Evolutionary conservation across 352 stramenopile species (phyloP), one percentile per base, ranked within the genome.

Genomic region (Phytophthora lateralis): DNA sequence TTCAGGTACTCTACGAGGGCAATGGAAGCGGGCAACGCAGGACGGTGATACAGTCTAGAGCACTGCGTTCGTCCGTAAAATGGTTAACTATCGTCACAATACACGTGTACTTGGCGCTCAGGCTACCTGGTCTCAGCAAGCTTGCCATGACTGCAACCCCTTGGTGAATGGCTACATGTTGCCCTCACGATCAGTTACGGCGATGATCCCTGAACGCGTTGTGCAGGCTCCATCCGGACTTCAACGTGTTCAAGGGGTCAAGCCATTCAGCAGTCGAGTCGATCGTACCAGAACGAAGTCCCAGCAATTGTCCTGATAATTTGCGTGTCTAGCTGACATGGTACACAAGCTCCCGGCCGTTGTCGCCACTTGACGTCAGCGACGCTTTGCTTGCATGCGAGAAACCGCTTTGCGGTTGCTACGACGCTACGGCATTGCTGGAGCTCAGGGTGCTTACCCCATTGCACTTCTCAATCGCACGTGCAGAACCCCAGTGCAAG

Each of bases 321-420:
- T 66, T 43, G 27, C 52, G 37, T 50, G n/a, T 66, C 47, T 47
- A n/a, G n/a, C 47, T 41, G 34, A 37, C 20, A 34, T 21, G 39
- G 24, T 15, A 21, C 54, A 29, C 54, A 29, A 1, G 43, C 29
- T 34, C 46, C 9, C 18, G 18, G 43, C 46, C 29, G 62, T 52
- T 63, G 43, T 48, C n/a, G 15, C 26, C 51, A 71, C 51, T 66
- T 59, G 46, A 58, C 49, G 54, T 50, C 26, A 5, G 46, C 46
- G 54, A 60, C 65, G 47, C 34, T 73, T 69, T 57, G 35, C 48
- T 55, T 58, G 26, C 39, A 56, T 4, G 47, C 41, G 32, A 47
- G 48, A 73, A 73, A 69, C 44, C 39, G 58, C 24, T 59, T 24
- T 6, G 24, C 21, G 20, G 27, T 56, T 21, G 41, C 12, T 34